Conservation (phyloP, 495 filamentous ascomycete genomes). For the Penicillium maclennaniae region DNA sequence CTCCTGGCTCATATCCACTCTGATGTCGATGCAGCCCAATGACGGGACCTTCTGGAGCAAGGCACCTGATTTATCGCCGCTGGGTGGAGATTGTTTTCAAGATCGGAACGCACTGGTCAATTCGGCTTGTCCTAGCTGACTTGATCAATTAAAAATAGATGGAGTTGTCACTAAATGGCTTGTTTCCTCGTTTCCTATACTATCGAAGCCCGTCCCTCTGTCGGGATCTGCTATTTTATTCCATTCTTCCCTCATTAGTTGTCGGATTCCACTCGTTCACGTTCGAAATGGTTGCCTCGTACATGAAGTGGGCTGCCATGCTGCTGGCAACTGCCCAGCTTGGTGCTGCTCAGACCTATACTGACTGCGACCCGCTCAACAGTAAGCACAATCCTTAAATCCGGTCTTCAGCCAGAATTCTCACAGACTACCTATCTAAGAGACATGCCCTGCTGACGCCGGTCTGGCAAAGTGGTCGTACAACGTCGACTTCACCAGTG, state of each 20-base stretch:
- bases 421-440: conserved; percentile 24
- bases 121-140: conserved; percentile 3
- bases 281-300: conserved; percentile 14
- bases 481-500: conserved; percentile 60
- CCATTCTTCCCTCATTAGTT: conserved; percentile 1
- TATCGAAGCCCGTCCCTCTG: background rate
- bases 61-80: conserved; percentile 6
- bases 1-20: conserved; percentile 1
- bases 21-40: conserved; percentile 12
- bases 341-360: conserved; percentile 66
- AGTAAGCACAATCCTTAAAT: conserved; percentile 24
- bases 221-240: conserved; percentile 5
- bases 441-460: conserved; percentile 57
- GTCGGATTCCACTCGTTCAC: background rate
- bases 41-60: background rate
- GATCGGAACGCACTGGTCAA: conserved; percentile 11
- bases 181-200: background rate
- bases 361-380: conserved; percentile 65
- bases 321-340: conserved; percentile 25
- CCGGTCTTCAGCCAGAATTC: background rate
- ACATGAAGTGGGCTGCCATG: conserved; percentile 21
- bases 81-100: conserved; percentile 7
- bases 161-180: background rate
- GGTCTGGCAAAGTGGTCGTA: conserved; percentile 56
- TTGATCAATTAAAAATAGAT: conserved; percentile 14